phyloP scores from a whole-genome alignment of 208 protist genomes.

The Trypanosoma rangeli region DNA sequence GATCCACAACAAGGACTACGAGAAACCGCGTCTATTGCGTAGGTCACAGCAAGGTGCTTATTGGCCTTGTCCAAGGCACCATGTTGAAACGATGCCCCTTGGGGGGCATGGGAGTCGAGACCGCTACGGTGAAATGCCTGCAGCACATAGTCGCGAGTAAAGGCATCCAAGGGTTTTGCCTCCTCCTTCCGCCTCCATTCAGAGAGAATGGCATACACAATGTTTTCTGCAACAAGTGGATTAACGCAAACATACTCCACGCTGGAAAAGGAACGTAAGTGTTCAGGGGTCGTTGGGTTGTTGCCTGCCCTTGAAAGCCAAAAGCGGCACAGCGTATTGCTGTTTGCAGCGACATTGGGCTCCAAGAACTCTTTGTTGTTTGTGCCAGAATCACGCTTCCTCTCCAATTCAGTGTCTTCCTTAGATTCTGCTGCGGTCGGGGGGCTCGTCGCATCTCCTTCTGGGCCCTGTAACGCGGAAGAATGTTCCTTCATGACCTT shows the following conservation, averaged over 20 bases:
- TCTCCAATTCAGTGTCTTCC: not conserved
- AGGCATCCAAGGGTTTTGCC: conserved; percentile 17
- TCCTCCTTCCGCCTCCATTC: conserved; percentile 30
- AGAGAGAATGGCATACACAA: conserved; percentile 61
- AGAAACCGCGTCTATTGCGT: conserved; percentile 62
- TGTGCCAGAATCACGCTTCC: not conserved
- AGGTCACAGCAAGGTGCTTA: conserved; percentile 56
- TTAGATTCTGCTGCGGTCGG: not conserved
- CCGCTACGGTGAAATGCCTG: not conserved
- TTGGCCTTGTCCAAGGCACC: not conserved
- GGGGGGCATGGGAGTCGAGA: not conserved
- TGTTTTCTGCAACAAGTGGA: conserved; percentile 64
- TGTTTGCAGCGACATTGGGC: not conserved
- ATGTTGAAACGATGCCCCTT: not conserved
- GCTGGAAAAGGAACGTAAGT: conserved; percentile 40
- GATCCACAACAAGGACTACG: conserved; percentile 44
- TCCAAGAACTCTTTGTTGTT: no score
- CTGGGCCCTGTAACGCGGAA: not conserved
- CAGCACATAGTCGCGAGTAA: conserved; percentile 16
- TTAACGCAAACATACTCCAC: conserved; percentile 42
- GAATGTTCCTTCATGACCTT: not conserved
- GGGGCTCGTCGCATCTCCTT: not conserved
- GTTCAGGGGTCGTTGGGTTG: conserved; percentile 39
- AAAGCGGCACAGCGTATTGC: conserved; percentile 2
- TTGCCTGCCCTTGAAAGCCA: conserved; percentile 46